Base-by-base conservation (phyloP, 23 red algal species). In the Cyanidium caldarium region DNA sequence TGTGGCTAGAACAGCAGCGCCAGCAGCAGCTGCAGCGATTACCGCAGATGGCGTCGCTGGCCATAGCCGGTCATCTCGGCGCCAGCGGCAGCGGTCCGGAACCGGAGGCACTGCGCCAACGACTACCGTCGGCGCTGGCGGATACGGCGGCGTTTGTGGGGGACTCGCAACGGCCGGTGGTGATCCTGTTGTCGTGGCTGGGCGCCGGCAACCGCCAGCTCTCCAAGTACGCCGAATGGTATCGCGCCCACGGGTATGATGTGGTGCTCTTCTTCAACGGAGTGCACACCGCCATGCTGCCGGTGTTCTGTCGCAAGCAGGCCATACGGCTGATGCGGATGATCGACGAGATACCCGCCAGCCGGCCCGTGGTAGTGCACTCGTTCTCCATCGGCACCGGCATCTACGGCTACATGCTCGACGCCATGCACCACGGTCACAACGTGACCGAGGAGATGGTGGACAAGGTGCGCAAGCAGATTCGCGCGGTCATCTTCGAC, bases 311-410 rank as follows among this genome's bases (percentile, higher is more conserved):
- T 23, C 39, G 72, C 65, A 44, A 46, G 38, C 91, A 96, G 68
- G 91, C 91, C n/a, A 37, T 44, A 39, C 70, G 69, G 10, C 76
- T 96, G 67, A 58, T 67, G 33, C 42, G 68, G 16, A 44, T 88
- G 21, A 75, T 96, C 35, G 80, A 80, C 44, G 45, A 42, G 21
- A 77, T 80, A 45, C 83, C 79, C 10, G 79, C 85, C 38, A 76
- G 80, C 7, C 57, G 81, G 25, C 83, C 83, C 17, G 84, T 96
- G n/a, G 77, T 96, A 36, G 82, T 96, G 25, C 91, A 96, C 65
- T 83, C 91, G 0, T 88, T 96, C 42, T 80, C 72, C 15, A 96
- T 96, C 70, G 91, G 91, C 67, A 96, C 91, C 1, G 91, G 91
- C 40, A 86, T 96, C 42, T 96, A 88, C 65, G 91, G 91, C 17